Evolutionary conservation across 108 stramenopile species (phyloP).

Genomic region (Nitzschia sp.): DNA sequence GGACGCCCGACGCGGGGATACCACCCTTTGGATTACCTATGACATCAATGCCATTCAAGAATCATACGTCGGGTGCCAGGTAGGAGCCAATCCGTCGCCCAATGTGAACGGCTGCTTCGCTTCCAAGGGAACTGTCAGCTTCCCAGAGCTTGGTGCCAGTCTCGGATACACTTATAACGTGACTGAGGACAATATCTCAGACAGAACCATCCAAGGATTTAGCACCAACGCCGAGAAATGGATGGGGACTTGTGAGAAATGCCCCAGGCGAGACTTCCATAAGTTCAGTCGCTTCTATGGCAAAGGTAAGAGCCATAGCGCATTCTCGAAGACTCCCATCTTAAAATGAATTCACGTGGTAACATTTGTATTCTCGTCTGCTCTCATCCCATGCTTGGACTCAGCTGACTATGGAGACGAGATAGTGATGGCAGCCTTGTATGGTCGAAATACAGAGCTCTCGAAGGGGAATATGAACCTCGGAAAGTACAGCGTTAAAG

Average conservation of each 20-base stretch:
- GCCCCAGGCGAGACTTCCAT: constrained; percentile 46
- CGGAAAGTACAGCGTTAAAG: not conserved
- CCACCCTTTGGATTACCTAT: constrained; percentile 51
- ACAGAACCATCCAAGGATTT: constrained; percentile 58
- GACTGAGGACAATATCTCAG: constrained; percentile 52
- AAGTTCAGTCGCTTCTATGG: constrained; percentile 74
- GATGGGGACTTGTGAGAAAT: constrained; percentile 30
- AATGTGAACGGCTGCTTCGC: constrained; percentile 37
- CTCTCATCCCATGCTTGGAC: no score
- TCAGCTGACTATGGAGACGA: constrained; percentile 65
- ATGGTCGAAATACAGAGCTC: constrained; percentile 40
- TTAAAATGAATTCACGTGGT: no score
- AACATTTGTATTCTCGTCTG: no score
- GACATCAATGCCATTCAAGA: constrained; percentile 42
- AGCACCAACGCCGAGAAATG: constrained; percentile 43
- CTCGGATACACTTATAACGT: constrained; percentile 43
- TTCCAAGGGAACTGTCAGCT: constrained; percentile 21
- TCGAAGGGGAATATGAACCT: constrained; percentile 59
- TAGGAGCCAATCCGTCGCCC: constrained; percentile 53
- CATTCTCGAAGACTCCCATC: no score
- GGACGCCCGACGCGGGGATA: constrained; percentile 26
- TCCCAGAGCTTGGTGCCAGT: not conserved
- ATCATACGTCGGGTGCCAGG: constrained; percentile 61
- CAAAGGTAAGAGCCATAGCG: not conserved
- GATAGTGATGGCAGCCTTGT: constrained; percentile 67